Percentiles rank a stretch among this genome's conserved stretches.
Evolutionary conservation across 257 asterid genomes (phyloP).

Genomic region (Misopates orontium): DNA sequence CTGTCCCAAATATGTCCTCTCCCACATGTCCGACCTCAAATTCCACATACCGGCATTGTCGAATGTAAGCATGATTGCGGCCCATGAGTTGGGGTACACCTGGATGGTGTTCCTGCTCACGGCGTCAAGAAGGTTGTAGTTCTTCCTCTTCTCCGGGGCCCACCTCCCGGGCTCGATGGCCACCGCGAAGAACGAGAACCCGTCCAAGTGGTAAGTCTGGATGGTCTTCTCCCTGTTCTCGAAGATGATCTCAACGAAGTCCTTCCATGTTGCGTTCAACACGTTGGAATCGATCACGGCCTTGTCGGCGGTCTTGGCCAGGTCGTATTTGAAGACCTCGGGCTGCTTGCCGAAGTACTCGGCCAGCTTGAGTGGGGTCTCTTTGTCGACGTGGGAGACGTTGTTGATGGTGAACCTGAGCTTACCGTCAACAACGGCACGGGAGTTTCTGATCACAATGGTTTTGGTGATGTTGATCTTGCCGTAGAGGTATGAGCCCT

Average conservation of each 20-base stretch:
- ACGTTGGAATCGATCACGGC: constrained; percentile 35
- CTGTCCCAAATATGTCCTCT: constrained; percentile 53
- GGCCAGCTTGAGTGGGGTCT: constrained; percentile 33
- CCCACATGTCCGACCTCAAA: constrained; percentile 53
- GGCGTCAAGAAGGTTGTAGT: constrained; percentile 54
- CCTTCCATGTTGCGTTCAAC: constrained; percentile 44
- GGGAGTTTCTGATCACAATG: constrained; percentile 25
- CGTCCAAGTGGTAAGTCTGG: constrained; percentile 51
- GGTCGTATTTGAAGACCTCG: constrained; percentile 30
- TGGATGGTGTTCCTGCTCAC: constrained; percentile 51
- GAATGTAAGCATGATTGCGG: constrained; percentile 52
- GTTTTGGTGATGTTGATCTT: constrained; percentile 40
- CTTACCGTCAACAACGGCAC: constrained; percentile 17
- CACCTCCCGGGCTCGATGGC: constrained; percentile 52
- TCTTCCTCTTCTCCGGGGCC: constrained; percentile 54
- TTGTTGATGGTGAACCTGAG: constrained; percentile 36
- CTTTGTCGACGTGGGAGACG: constrained; percentile 24
- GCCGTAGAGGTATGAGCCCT: constrained; percentile 38
- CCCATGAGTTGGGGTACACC: constrained; percentile 61
- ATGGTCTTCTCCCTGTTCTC: constrained; percentile 57
- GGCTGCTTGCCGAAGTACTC: constrained; percentile 25
- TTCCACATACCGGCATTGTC: constrained; percentile 74
- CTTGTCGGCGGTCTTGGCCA: constrained; percentile 19
- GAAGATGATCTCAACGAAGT: constrained; percentile 53
- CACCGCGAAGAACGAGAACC: constrained; percentile 50